Base-by-base conservation (phyloP, 2,329 filamentous ascomycete species). In the Colletotrichum noveboracense region DNA sequence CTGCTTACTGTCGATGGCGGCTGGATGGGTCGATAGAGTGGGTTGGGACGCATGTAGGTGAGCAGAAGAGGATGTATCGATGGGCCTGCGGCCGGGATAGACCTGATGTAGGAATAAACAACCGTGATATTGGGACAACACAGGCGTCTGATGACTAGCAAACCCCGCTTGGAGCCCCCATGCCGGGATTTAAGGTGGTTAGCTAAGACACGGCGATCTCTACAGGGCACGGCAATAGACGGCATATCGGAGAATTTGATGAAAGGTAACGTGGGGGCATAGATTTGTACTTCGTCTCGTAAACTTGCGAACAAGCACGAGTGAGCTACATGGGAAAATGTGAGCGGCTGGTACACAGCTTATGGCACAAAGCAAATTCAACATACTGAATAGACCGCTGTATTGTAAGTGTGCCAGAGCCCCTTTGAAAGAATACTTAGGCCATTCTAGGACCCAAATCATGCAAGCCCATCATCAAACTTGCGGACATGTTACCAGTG, bases 1-100 rank as follows among this genome's bases (percentile, higher is more conserved):
- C 88, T 95, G 10, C 82, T 98, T 78, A 93, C 94, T 28, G 94
- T 98, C 58, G 96, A 98, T 84, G 96, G 96, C 8, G 96, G 96
- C 16, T 98, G 95, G 95, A 97, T 98, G 95, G 95, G 94, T 2
- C 89, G 95, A 88, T 97, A 87, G 79, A 87, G 79, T 67, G 10
- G 3, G 38, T 5, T 21, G 14, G 21, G 2, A 13, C 5, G 24
- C 38, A 43, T 71, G 62, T 28, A 13, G 14, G 34, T 28, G 7
- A 32, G 12, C 36, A 24, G 55, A 52, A n/a, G 10, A n/a, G 13
- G 16, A 26, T 36, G 18, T 43, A 21, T 10, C 5, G 14, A 74
- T 34, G 13, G n/a, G 8, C 13, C 66, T 38, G 18, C 28, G 32
- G 48, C 21, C 64, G 64, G 65, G 30, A 60, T 21, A 55, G 32